Base-by-base conservation (phyloP, 2,329 filamentous ascomycete species). In the Cladophialophora yegresii region DNA sequence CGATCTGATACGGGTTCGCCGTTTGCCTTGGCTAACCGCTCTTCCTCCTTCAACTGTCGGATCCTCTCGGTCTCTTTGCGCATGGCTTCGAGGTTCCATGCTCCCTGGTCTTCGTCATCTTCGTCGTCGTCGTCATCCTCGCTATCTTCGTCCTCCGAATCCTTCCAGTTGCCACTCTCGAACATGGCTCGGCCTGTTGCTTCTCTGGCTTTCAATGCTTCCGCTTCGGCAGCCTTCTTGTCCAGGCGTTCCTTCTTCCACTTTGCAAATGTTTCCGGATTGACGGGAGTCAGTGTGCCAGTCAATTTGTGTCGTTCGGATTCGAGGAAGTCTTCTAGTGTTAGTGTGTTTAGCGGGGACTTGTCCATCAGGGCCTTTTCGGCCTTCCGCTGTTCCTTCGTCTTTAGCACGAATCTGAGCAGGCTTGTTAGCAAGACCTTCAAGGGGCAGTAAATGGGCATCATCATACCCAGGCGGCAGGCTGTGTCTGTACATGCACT, bases 401-500 rank as follows among this genome's bases (percentile, higher is more conserved):
- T 99, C 83, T 99, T 99, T 68, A 99, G 85, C 50, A 99, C 83
- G 81, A 98, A 99, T 63, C 92, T 96, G 72, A 53, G 8, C 62
- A 32, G 32, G 10, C 49, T 28, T 43, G 62, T 55, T 50, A 66
- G 61, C 53, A 58, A 53, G 28, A 23, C 28, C 32, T 6, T 57
- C 26, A 50, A 20, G 60, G 28, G 57, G 33, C 53, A 63, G 32
- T 32, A 54, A 33, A 59, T 47, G 33, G 67, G 40, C 33, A 59
- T 61, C 55, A 50, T 86, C 90, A 74, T 86, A 96, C 91, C 95
- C 95, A 74, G 93, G 90, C 72, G 96, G 95, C 73, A 99, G 84
- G 73, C 90, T 92, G 78, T 99, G 95, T 80, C 90, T 93, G 77
- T 99, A 99, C 89, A 95, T 98, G 89, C 95, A 99, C 79, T 96